These are phyloP conservation scores for Chaetomiaceae sp. DNA, from an alignment of 2,329 filamentous ascomycete genomes.

Conservation along the genomic window DNA sequence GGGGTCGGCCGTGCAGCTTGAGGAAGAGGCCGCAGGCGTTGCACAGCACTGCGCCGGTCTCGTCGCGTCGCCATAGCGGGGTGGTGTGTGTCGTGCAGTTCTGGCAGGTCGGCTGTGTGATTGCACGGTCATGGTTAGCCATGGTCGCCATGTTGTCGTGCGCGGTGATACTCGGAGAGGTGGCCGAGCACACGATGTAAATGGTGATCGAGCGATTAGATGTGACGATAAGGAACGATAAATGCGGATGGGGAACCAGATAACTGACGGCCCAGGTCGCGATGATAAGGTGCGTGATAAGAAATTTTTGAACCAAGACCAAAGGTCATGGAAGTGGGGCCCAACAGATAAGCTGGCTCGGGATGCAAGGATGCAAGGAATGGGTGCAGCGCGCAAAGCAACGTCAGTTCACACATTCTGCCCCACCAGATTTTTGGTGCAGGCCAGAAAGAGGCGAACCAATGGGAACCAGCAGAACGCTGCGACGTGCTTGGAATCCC, in stretches of 20 bases:
- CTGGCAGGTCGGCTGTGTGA: slow-evolving; percentile 86
- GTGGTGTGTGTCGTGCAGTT: slow-evolving; percentile 96
- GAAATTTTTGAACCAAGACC: slow-evolving; percentile 26
- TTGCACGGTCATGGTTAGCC: slow-evolving; percentile 53
- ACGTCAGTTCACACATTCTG: no score
- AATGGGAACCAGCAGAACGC: slow-evolving; percentile 10
- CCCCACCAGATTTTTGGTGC: slow-evolving; percentile 6
- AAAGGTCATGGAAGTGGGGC: slow-evolving; percentile 17
- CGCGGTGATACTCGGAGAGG: slow-evolving; percentile 9
- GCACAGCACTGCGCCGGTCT: slow-evolving; percentile 91
- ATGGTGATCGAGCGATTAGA: slow-evolving; percentile 23
- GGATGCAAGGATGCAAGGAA: neutral
- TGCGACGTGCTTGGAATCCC: no score
- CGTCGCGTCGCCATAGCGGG: slow-evolving; percentile 94
- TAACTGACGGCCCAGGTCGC: slow-evolving; percentile 15
- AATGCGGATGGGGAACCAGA: slow-evolving; percentile 22
- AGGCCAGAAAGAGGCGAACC: neutral
- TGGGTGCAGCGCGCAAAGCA: neutral
- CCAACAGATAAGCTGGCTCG: slow-evolving; percentile 15
- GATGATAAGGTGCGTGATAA: slow-evolving; percentile 27
- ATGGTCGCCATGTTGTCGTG: slow-evolving; percentile 46
- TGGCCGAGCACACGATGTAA: slow-evolving; percentile 2
- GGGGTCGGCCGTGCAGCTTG: slow-evolving; percentile 88
- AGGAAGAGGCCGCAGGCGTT: slow-evolving; percentile 97
- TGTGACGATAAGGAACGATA: slow-evolving; percentile 27